Evolutionary conservation across 106 monocot genomes (phyloP), one percentile per base, ranked within the genome.

Genomic region (Xerophyta viscosa): DNA sequence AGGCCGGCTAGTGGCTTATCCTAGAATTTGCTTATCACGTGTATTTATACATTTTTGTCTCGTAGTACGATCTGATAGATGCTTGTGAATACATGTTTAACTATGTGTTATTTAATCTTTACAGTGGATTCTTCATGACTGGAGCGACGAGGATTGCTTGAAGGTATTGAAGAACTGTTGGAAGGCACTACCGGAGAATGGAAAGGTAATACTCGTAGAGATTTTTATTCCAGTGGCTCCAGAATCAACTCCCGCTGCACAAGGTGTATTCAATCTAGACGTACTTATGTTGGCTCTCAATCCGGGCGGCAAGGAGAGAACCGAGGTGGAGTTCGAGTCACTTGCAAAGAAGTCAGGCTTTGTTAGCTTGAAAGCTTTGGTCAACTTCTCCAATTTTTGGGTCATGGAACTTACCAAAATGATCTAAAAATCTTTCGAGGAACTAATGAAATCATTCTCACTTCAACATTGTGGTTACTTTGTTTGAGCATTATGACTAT

Each of bases 51-150:
- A 36, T 36, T 2, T 39, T 39, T 39, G 2, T 8, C 10, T 39
- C 39, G 6, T 15, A 39, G n/a, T 39, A 39, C 10, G 15, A 39
- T 3, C 1, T 39, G 1, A 39, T 10, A 39, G 39, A 12, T 39
- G 39, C 10, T 39, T 8, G 3, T 8, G 6, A n/a, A n/a, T n/a
- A n/a, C n/a, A n/a, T n/a, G n/a, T n/a, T n/a, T n/a, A n/a, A n/a
- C n/a, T n/a, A n/a, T n/a, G n/a, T n/a, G n/a, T n/a, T n/a, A n/a
- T n/a, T n/a, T n/a, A n/a, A n/a, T n/a, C n/a, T 17, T 14, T 42
- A 46, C 71, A 71, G 71, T 63, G 56, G 47, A 57, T 71, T 26
- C 71, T 71, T 29, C 71, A 71, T 21, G 50, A 64, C 12, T 71
- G 63, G 63, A 58, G 64, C 22, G 64, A 71, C 41, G 58, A 71